Evolutionary conservation across 768 basidiomycete genomes (phyloP).

Genomic region (Auricularia auricula-judae): DNA sequence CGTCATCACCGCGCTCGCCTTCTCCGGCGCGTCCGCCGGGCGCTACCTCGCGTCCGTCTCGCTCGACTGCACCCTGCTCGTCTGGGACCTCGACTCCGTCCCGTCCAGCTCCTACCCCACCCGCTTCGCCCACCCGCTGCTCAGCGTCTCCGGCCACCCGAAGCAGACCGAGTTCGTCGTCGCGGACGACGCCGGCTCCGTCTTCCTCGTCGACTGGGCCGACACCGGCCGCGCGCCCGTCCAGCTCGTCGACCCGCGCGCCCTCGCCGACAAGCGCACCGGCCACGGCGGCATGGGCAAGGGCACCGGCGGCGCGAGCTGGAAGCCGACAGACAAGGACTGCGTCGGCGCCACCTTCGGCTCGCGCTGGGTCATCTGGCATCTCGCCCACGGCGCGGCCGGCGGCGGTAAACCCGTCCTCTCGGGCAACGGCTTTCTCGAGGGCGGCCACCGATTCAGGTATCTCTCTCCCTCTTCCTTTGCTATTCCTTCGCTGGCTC

Average conservation of each 20-base stretch:
- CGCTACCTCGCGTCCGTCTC: slow-evolving; percentile 76
- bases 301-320: slow-evolving; percentile 50
- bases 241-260: slow-evolving; percentile 62
- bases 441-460: slow-evolving; percentile 62
- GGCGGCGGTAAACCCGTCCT: slow-evolving; percentile 62
- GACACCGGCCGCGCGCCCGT: slow-evolving; percentile 49
- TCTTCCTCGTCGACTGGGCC: slow-evolving; percentile 75
- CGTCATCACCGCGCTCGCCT: slow-evolving; percentile 65
- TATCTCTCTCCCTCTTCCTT: slow-evolving; percentile 15
- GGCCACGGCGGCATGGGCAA: slow-evolving; percentile 29
- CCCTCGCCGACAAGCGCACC: slow-evolving; percentile 41
- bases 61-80: slow-evolving; percentile 76
- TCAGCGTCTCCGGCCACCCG: slow-evolving; percentile 58
- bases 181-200: slow-evolving; percentile 59
- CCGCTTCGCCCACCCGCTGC: slow-evolving; percentile 60
- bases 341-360: slow-evolving; percentile 73
- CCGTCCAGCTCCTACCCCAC: slow-evolving; percentile 47
- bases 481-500: too few species aligned
- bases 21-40: slow-evolving; percentile 61
- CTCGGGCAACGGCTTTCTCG: slow-evolving; percentile 51
- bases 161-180: slow-evolving; percentile 74
- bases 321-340: slow-evolving; percentile 53
- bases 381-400: slow-evolving; percentile 42
- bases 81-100: slow-evolving; percentile 65
- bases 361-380: slow-evolving; percentile 66